Base-by-base conservation (phyloP, 78 protist species). In the Dictyostelium discoideum region DNA sequence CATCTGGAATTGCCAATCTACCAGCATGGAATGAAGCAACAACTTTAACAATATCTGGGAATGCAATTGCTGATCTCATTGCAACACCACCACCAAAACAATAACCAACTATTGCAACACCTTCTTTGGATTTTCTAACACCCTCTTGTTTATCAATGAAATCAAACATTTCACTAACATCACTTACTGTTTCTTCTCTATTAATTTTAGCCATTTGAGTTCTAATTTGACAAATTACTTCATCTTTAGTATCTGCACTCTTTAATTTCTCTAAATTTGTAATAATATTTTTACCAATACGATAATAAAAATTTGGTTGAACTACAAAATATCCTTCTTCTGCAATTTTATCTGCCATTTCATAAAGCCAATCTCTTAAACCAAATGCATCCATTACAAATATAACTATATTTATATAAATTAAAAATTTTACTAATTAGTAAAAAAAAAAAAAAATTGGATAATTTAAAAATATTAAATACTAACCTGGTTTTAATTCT, bases 301-400 rank as follows among this genome's bases (percentile, higher is more conserved):
- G 14, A 80, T 82, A 90, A 67, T 40, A 90, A 9, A 90, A 42
- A 48, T 90, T 90, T 82, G 95, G 95, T 72, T 7, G 57, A 7
- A 82, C 13, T 9, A 90, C 95, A 54, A 39, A 82, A 37, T 82
- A 90, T 10, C 95, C 95, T 40, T 90, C 72, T 37, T 48, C 18
- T 7, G 95, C 88, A 39, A 82, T 90, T 5, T 39, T 6, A 26
- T 90, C 73, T 0, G 46, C 95, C 95, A 90, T 82, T 1, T 73
- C 20, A 24, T 90, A 50, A 7, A 90, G 11, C 10, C 40, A 9
- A 46, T 86, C 83, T 46, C 95, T 76, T 44, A 90, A 54, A 14
- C 95, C 95, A 54, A 90, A 67, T 9, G 88, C 88, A 73, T 90
- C 95, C 87, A 90, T 90, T 3, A 82, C 40, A 85, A 80, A 82